Base-by-base conservation (phyloP, 2,329 filamentous ascomycete species). In the Stemphylium vesicarium region DNA sequence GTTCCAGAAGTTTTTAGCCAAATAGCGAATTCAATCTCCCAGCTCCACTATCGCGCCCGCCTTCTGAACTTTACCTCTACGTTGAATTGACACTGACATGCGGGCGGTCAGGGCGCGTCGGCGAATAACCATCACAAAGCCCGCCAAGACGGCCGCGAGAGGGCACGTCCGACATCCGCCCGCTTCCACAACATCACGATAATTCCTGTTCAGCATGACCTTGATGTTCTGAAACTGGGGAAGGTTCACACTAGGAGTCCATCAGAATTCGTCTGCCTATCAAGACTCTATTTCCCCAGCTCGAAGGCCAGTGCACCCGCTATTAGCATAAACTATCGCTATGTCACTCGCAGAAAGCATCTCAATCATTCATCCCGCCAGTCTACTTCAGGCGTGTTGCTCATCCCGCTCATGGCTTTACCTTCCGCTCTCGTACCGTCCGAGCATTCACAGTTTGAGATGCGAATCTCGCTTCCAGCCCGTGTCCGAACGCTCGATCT, bases 1-100 rank as follows among this genome's bases (percentile, higher is more conserved):
- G 3, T 99, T 98, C 73, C 95, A 99, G 76, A 91, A 87, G 64
- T 99, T 99, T 74, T 77, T 99, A 74, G 85, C 92, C 0, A 96
- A 95, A 76, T 73, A 65, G 58, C 13, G n/a, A 47, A 55, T 33
- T 26, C 47, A 56, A 40, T 26, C 38, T 38, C 15, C 20, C 49
- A 43, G 32, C 35, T 51, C 47, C n/a, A 32, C 41, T 41, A 9
- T 49, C 5, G 32, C 18, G 33, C 29, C 13, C 8, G 26, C 7
- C 11, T 10, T 29, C 26, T 29, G 26, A 29, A 29, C 10, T 29
- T 29, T 29, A 29, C 10, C 5, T 29, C 26, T 5, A 29, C 9
- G 26, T 29, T 29, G 9, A 29, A 29, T 11, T 29, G 26, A 29
- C 26, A 29, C 26, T 29, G 26, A 29, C 26, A 3, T 29, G 26